A percentile compares a stretch with the other conserved stretches of the same genome.
phyloP scores from a whole-genome alignment of 176 grass and related monocot species.

The Hyparrhenia diplandra region DNA sequence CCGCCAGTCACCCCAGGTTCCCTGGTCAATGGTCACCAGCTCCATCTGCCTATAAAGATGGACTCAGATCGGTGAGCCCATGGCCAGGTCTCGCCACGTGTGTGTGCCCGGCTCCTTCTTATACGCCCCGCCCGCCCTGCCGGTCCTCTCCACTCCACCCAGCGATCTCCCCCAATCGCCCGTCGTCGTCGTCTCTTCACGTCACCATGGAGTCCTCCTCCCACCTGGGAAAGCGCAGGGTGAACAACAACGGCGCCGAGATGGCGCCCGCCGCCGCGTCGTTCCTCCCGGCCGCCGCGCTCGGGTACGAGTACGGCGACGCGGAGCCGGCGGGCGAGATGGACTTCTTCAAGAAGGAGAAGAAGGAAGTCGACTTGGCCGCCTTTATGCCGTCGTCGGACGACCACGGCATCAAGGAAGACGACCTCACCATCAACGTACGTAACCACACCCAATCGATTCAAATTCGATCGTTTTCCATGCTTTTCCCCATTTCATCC shows the following conservation, averaged over 20 bases:
- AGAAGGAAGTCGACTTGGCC: background rate
- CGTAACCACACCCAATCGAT: too few species aligned
- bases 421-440: constrained; percentile 58
- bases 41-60: constrained; percentile 44
- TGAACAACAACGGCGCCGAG: background rate
- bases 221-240: constrained; percentile 26
- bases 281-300: background rate
- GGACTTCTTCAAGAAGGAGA: constrained; percentile 82
- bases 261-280: background rate
- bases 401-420: background rate
- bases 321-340: constrained; percentile 37
- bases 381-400: background rate
- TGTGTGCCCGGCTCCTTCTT: too few species aligned
- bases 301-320: constrained; percentile 13
- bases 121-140: too few species aligned
- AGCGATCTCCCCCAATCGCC: background rate
- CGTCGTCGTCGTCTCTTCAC: background rate
- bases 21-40: too few species aligned
- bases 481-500: too few species aligned
- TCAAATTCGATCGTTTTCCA: too few species aligned
- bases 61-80: constrained; percentile 20
- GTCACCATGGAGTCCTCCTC: constrained; percentile 3
- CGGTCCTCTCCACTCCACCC: background rate
- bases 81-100: constrained; percentile 21
- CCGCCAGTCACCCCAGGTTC: too few species aligned